Evolutionary conservation across 495 filamentous ascomycete genomes (phyloP).

Genomic region (Usnea hakonensis): DNA sequence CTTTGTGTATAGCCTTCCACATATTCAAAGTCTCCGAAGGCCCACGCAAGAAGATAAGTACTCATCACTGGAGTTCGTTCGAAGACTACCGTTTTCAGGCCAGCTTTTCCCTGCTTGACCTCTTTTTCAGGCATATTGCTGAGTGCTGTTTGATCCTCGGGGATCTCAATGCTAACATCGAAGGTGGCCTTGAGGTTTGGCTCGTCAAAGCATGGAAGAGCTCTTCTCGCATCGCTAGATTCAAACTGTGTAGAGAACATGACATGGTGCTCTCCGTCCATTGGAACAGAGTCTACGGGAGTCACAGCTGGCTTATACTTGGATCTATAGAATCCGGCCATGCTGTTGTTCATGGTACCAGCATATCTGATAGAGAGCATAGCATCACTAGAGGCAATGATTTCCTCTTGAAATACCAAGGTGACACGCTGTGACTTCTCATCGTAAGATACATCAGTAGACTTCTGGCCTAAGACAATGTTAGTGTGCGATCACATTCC

Average conservation of each 20-base stretch:
- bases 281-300: slow-evolving; percentile 62
- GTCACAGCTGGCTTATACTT: slow-evolving; percentile 78
- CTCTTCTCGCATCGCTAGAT: slow-evolving; percentile 85
- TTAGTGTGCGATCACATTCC: neutral
- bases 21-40: slow-evolving; percentile 93
- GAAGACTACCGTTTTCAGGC: slow-evolving; percentile 73
- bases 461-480: slow-evolving; percentile 34
- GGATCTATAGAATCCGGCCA: slow-evolving; percentile 94
- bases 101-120: slow-evolving; percentile 49
- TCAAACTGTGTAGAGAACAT: slow-evolving; percentile 98
- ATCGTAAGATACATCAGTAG: slow-evolving; percentile 67
- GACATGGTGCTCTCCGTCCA: slow-evolving; percentile 71
- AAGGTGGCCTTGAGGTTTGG: slow-evolving; percentile 94
- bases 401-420: slow-evolving; percentile 59
- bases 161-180: slow-evolving; percentile 85
- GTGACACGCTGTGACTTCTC: slow-evolving; percentile 70
- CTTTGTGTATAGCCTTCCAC: slow-evolving; percentile 82
- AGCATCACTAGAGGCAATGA: slow-evolving; percentile 54
- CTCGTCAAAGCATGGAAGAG: slow-evolving; percentile 97
- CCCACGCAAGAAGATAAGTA: slow-evolving; percentile 96
- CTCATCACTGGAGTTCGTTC: slow-evolving; percentile 89
- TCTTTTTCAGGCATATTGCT: slow-evolving; percentile 89
- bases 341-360: slow-evolving; percentile 84
- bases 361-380: slow-evolving; percentile 67
- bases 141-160: slow-evolving; percentile 74